phyloP scores from a whole-genome alignment of 2,329 filamentous ascomycete genomes.

The Cryoendolithus antarcticus region DNA sequence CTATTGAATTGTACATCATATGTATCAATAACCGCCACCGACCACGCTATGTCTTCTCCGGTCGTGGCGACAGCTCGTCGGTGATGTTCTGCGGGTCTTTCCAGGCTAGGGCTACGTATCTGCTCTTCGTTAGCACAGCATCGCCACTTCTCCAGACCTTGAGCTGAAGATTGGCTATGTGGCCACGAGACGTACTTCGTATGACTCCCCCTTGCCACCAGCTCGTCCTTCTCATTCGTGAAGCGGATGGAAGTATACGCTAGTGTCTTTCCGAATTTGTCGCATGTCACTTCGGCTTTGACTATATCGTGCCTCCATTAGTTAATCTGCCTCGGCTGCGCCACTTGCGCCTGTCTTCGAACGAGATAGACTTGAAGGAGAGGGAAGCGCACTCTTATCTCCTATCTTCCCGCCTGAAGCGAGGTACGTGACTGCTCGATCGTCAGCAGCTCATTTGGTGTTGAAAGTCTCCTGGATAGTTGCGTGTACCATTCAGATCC shows the following conservation, averaged over 20 bases:
- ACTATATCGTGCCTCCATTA: conserved; percentile 6
- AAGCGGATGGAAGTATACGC: conserved; percentile 53
- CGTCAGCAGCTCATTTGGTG: not conserved
- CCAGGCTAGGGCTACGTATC: conserved; percentile 47
- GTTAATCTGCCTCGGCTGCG: too few relatives aligned
- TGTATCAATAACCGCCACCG: too few relatives aligned
- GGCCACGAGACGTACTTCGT: conserved; percentile 41
- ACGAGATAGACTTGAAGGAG: too few relatives aligned
- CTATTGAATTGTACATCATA: too few relatives aligned
- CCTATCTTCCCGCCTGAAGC: conserved; percentile 52
- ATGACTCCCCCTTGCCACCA: conserved; percentile 54
- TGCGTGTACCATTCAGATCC: conserved; percentile 43
- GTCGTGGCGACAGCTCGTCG: conserved; percentile 39
- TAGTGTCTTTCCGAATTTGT: conserved; percentile 56
- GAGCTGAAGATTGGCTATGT: not conserved
- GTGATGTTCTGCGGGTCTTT: conserved; percentile 51
- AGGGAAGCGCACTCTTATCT: conserved; percentile 23
- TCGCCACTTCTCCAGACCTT: not conserved
- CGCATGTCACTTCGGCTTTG: conserved; percentile 46
- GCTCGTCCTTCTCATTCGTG: conserved; percentile 43
- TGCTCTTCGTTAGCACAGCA: conserved; percentile 11
- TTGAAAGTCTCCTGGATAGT: not conserved
- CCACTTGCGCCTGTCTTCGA: too few relatives aligned
- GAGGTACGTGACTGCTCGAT: conserved; percentile 45
- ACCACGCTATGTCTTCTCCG: conserved; percentile 8